Evolutionary conservation across 768 basidiomycete species (phyloP).

Genomic region (Panellus pusillus): DNA sequence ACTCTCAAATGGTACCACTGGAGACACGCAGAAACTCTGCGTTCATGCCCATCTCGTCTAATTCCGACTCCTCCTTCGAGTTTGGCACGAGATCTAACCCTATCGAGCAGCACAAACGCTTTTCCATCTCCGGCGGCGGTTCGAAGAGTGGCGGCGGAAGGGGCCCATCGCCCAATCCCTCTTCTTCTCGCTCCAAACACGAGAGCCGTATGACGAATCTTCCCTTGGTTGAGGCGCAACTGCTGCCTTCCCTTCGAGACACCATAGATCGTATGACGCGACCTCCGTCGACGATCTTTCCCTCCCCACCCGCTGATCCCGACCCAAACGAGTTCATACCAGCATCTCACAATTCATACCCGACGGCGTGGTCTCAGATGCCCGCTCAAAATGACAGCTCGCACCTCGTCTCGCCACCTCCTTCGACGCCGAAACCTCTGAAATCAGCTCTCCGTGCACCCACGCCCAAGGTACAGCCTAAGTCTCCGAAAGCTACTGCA

Average conservation of each 20-base stretch:
- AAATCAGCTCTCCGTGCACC: slow-evolving; percentile 42
- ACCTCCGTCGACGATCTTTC: slow-evolving; percentile 35
- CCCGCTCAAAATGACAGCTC: background rate
- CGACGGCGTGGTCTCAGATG: background rate
- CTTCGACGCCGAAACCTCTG: slow-evolving; percentile 29
- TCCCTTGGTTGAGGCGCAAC: slow-evolving; percentile 60
- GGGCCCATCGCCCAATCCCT: slow-evolving; percentile 5
- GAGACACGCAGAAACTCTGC: slow-evolving; percentile 19
- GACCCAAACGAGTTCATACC: background rate
- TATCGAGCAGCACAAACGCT: slow-evolving; percentile 11
- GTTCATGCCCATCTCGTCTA: slow-evolving; percentile 21
- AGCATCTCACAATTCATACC: slow-evolving; percentile 17
- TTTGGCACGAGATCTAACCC: slow-evolving; percentile 15
- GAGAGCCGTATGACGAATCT: slow-evolving; percentile 52
- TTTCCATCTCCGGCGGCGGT: slow-evolving; percentile 2
- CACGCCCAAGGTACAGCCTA: slow-evolving; percentile 27
- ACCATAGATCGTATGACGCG: slow-evolving; percentile 76
- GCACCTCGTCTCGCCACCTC: slow-evolving; percentile 2
- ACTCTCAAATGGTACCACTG: slow-evolving; percentile 4
- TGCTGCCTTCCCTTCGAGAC: slow-evolving; percentile 69
- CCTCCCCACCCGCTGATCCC: slow-evolving; percentile 12
- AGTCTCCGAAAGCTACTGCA: slow-evolving; percentile 16
- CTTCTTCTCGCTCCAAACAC: slow-evolving; percentile 25
- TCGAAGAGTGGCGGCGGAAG: background rate
- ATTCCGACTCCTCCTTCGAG: slow-evolving; percentile 34